These are phyloP conservation scores for Amanita rimosa DNA, from an alignment of 768 basidiomycete genomes.

Conservation along the genomic window DNA sequence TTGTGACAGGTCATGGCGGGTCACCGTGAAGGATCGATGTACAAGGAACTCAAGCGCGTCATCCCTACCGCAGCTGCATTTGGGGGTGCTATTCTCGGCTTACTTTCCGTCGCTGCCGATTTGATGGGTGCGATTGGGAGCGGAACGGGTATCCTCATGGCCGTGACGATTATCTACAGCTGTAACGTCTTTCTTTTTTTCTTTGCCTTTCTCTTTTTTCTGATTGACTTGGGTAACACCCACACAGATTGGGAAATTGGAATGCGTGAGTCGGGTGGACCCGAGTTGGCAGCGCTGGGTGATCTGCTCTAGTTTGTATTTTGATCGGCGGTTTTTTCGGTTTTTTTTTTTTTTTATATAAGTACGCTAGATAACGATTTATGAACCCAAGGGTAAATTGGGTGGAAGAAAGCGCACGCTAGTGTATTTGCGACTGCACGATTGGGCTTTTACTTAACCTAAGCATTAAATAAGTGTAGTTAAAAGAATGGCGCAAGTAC, in stretches of 20 bases:
- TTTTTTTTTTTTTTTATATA: no score
- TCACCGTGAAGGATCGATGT: slow-evolving; percentile 96
- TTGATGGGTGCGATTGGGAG: slow-evolving; percentile 94
- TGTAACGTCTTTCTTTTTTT: slow-evolving; percentile 35
- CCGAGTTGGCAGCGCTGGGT: slow-evolving; percentile 73
- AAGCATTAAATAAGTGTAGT: no score
- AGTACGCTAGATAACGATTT: no score
- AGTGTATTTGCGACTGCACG: no score
- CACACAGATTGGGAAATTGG: slow-evolving; percentile 90
- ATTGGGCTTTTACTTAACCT: no score
- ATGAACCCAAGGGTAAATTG: no score
- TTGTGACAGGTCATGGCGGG: slow-evolving; percentile 64
- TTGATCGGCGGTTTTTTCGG: no score
- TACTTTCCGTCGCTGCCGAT: slow-evolving; percentile 86
- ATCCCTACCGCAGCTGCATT: slow-evolving; percentile 97
- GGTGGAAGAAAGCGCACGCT: no score
- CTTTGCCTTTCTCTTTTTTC: neutral
- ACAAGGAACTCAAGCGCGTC: slow-evolving; percentile 97
- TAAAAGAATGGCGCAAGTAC: no score
- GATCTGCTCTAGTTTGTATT: slow-evolving; percentile 47
- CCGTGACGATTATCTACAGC: slow-evolving; percentile 95
- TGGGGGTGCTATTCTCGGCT: slow-evolving; percentile 92
- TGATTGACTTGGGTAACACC: neutral
- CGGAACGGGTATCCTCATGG: slow-evolving; percentile 95
- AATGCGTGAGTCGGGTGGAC: slow-evolving; percentile 75